Percentiles rank a stretch among this genome's conserved stretches.
phyloP scores from a whole-genome alignment of 192 early-diverging fungal genomes.

The Umbelopsis sp. region DNA sequence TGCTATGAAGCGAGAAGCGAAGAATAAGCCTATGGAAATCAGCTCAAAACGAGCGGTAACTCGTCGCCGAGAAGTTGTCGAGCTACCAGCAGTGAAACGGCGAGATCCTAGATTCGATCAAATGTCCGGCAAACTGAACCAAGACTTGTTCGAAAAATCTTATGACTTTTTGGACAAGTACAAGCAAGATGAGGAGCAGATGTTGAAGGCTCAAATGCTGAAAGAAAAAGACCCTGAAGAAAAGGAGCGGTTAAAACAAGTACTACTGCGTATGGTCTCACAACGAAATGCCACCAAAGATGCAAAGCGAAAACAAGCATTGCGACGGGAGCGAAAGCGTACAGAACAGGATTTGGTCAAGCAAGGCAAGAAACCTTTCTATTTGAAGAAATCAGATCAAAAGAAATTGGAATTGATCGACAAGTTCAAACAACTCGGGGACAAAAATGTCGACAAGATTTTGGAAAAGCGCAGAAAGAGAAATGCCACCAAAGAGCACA shows the following conservation, averaged over 20 bases:
- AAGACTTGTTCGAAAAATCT: slow-evolving; percentile 89
- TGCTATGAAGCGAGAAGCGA: slow-evolving; percentile 38
- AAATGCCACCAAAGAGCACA: slow-evolving; percentile 87
- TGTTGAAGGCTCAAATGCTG: slow-evolving; percentile 63
- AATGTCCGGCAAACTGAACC: slow-evolving; percentile 87
- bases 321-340: slow-evolving; percentile 80
- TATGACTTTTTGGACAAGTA: slow-evolving; percentile 90
- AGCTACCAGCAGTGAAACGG: slow-evolving; percentile 60
- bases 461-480: slow-evolving; percentile 94
- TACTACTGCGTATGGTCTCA: slow-evolving; percentile 69
- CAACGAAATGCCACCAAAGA: slow-evolving; percentile 20
- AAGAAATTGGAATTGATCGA: slow-evolving; percentile 87
- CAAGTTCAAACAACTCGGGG: slow-evolving; percentile 78
- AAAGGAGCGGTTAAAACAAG: slow-evolving; percentile 60
- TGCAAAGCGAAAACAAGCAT: slow-evolving; percentile 50
- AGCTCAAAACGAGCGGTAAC: slow-evolving; percentile 77
- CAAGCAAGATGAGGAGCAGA: slow-evolving; percentile 71
- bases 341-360: slow-evolving; percentile 77
- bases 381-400: slow-evolving; percentile 83
- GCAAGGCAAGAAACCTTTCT: slow-evolving; percentile 94
- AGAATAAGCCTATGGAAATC: slow-evolving; percentile 71
- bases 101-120: slow-evolving; percentile 96
- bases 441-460: slow-evolving; percentile 78
- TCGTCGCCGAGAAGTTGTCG: slow-evolving; percentile 72
- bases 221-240: slow-evolving; percentile 68